A percentile compares a stretch with the other conserved stretches of the same genome.
phyloP scores from a whole-genome alignment of 2,329 filamentous ascomycete species.

The Penicillium sp. region DNA sequence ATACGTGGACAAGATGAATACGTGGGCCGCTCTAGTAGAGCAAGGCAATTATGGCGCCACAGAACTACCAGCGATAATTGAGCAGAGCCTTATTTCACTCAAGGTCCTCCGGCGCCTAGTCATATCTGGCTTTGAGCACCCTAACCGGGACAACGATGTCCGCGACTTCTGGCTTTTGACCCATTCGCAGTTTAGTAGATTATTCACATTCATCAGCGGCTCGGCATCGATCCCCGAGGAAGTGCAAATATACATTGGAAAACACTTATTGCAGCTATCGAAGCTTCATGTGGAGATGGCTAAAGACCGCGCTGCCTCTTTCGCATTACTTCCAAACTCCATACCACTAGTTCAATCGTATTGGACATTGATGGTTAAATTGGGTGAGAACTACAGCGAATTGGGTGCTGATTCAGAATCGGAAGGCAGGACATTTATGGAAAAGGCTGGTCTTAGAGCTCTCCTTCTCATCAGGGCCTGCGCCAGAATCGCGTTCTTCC shows the following conservation, averaged over 20 bases:
- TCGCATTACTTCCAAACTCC: slow-evolving; percentile 79
- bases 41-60: slow-evolving; percentile 63
- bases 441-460: slow-evolving; percentile 82
- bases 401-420: slow-evolving; percentile 50
- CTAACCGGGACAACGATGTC: slow-evolving; percentile 77
- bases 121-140: slow-evolving; percentile 80
- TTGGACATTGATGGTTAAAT: slow-evolving; percentile 79
- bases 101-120: slow-evolving; percentile 81
- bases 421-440: slow-evolving; percentile 64
- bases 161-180: slow-evolving; percentile 80
- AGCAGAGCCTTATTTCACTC: slow-evolving; percentile 77
- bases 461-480: slow-evolving; percentile 82
- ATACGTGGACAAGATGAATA: slow-evolving; percentile 73
- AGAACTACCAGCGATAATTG: slow-evolving; percentile 67
- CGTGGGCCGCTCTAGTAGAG: slow-evolving; percentile 69
- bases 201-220: slow-evolving; percentile 67
- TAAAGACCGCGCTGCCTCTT: slow-evolving; percentile 77
- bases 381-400: slow-evolving; percentile 70
- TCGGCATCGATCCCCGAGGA: slow-evolving; percentile 59
- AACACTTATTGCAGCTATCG: slow-evolving; percentile 85
- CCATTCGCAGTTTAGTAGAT: slow-evolving; percentile 76
- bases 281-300: slow-evolving; percentile 92
- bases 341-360: slow-evolving; percentile 79
- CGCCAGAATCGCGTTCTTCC: slow-evolving; percentile 82
- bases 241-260: slow-evolving; percentile 71